A percentile compares a stretch with the other conserved stretches of the same genome.
phyloP scores from a whole-genome alignment of 1,139 yeast species.

The Blastobotrys ciferrii region DNA sequence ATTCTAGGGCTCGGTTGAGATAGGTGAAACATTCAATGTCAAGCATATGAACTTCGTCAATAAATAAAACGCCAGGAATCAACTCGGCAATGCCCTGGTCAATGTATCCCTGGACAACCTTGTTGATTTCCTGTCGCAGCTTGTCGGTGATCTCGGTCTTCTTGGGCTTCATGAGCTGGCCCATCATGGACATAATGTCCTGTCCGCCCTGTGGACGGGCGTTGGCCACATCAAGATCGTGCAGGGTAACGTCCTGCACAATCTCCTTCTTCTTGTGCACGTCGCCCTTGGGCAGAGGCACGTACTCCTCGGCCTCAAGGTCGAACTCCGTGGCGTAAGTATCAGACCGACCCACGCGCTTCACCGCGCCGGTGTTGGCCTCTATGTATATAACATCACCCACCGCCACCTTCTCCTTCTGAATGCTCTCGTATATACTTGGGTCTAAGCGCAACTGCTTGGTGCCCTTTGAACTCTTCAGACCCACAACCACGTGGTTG shows the following conservation, averaged over 20 bases:
- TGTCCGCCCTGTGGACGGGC: conserved; percentile 99
- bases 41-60: conserved; percentile 97
- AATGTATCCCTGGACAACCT: conserved; percentile 91
- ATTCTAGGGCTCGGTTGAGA: conserved; percentile 88
- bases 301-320: conserved; percentile 97
- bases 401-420: conserved; percentile 88
- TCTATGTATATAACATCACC: conserved; percentile 98
- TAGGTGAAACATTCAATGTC: conserved; percentile 95
- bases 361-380: conserved; percentile 96
- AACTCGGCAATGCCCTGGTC: conserved; percentile 98
- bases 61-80: conserved; percentile 95
- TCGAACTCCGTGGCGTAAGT: conserved; percentile 98
- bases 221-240: conserved; percentile 93
- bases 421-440: conserved; percentile 90
- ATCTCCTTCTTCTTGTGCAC: conserved; percentile 98
- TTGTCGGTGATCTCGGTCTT: conserved; percentile 99
- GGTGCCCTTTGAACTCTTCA: conserved; percentile 94
- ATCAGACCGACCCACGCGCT: conserved; percentile 95
- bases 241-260: conserved; percentile 94
- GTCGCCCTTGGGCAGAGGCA: conserved; percentile 97
- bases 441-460: conserved; percentile 92
- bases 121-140: conserved; percentile 87
- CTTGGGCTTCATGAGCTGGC: conserved; percentile 91
- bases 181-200: conserved; percentile 98
- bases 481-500: conserved; percentile 88